phyloP scores from a whole-genome alignment of 345 rosid genomes.

The Eucalyptus cloeziana region DNA sequence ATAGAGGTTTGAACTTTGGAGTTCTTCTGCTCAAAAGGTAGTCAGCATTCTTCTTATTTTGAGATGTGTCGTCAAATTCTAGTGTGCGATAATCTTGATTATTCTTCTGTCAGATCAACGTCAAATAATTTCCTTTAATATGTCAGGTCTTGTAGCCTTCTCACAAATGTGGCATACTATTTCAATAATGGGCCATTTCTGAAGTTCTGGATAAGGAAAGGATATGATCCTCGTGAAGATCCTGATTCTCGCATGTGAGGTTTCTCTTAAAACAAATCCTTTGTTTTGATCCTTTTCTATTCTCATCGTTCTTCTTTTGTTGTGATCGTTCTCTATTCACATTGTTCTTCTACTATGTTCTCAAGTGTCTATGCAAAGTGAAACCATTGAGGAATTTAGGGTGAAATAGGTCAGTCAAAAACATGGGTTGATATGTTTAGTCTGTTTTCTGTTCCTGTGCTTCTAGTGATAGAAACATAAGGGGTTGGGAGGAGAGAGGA shows the following conservation, averaged over 20 bases:
- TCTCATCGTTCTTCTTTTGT: not conserved
- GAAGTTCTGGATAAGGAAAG: slow-evolving; percentile 92
- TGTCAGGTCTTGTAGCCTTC: slow-evolving; percentile 43
- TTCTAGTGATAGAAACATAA: not conserved
- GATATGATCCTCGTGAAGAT: slow-evolving; percentile 95
- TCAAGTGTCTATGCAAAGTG: not conserved
- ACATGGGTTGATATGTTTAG: not conserved
- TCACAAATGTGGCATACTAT: slow-evolving; percentile 81
- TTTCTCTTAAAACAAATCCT: not conserved
- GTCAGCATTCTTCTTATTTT: not conserved
- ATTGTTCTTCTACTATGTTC: not conserved
- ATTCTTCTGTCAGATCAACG: not conserved
- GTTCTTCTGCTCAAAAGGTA: slow-evolving; percentile 68
- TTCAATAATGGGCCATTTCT: slow-evolving; percentile 83
- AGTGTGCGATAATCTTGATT: not conserved
- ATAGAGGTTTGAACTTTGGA: slow-evolving; percentile 51
- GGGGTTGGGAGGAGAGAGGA: not conserved
- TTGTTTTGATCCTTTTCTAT: not conserved
- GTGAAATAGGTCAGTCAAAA: not conserved
- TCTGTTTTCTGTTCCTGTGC: not conserved
- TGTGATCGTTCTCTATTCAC: not conserved
- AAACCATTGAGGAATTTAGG: not conserved
- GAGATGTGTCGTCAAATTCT: not conserved
- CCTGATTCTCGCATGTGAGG: slow-evolving; percentile 92
- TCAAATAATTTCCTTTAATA: not conserved